Conservation (phyloP, 257 asterid genomes). For the Solanum medicagineum region DNA sequence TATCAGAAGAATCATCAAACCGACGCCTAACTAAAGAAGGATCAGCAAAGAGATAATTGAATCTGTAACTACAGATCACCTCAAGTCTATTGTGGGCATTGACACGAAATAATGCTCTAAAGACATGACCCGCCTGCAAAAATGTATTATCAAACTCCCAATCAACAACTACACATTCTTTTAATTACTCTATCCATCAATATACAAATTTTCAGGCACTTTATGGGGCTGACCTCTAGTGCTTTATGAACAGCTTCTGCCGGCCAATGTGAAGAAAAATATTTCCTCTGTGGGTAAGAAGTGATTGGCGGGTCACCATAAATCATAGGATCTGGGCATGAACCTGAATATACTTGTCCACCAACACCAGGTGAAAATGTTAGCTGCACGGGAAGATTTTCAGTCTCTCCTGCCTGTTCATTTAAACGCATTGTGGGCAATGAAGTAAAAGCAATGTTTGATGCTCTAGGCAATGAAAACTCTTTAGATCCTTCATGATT, state of each 20-base stretch:
- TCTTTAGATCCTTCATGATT: constrained; percentile 1
- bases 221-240: constrained; percentile 22
- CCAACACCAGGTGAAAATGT: neutral
- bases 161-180: neutral
- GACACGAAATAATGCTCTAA: constrained; percentile 65
- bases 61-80: constrained; percentile 23
- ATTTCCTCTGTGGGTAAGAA: constrained; percentile 1
- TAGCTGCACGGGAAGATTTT: constrained; percentile 10
- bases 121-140: constrained; percentile 50
- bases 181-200: neutral
- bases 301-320: neutral
- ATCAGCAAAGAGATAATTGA: neutral
- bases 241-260: constrained; percentile 12
- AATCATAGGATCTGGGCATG: constrained; percentile 7
- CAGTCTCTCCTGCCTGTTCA: constrained; percentile 1
- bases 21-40: neutral
- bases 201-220: neutral
- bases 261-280: constrained; percentile 21
- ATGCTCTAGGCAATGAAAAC: neutral
- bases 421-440: constrained; percentile 4
- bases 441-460: constrained; percentile 4
- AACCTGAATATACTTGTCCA: constrained; percentile 3
- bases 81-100: constrained; percentile 75
- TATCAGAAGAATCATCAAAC: neutral
- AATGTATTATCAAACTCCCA: neutral